phyloP scores from a whole-genome alignment of 768 basidiomycete species.

The Boletellus ananiceps region DNA sequence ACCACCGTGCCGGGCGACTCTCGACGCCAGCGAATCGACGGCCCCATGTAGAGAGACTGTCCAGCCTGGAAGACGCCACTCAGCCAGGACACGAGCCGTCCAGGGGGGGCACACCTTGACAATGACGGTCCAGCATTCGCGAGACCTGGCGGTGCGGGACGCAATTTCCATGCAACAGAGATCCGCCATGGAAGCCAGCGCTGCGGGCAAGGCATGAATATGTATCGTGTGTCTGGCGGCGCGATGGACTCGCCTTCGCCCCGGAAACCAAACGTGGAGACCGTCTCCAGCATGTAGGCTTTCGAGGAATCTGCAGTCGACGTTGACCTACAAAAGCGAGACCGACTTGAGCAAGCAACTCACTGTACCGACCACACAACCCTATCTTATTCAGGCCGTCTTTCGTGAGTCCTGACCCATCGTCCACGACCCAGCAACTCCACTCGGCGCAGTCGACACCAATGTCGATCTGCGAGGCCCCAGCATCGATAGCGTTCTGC shows the following conservation, averaged over 20 bases:
- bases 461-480: conserved; percentile 62
- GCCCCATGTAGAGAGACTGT: conserved; percentile 62
- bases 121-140: conserved; percentile 72
- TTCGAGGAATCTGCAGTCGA: conserved; percentile 64
- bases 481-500: conserved; percentile 88
- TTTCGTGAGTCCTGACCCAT: conserved; percentile 72
- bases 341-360: conserved; percentile 25
- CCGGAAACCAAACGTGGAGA: conserved; percentile 81
- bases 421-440: conserved; percentile 82
- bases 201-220: conserved; percentile 36
- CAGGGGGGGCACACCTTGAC: conserved; percentile 51
- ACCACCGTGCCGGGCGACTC: conserved; percentile 77
- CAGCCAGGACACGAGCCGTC: background rate
- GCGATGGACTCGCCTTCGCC: conserved; percentile 68
- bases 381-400: conserved; percentile 55
- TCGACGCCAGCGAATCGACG: conserved; percentile 70
- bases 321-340: background rate
- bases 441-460: conserved; percentile 73
- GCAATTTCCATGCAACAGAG: conserved; percentile 78
- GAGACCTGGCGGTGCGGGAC: conserved; percentile 61
- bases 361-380: conserved; percentile 63
- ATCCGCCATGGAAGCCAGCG: conserved; percentile 79
- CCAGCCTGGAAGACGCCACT: conserved; percentile 46
- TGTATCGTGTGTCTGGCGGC: conserved; percentile 2
- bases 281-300: conserved; percentile 49